Base-by-base conservation (phyloP, 495 filamentous ascomycete genomes). In the Patellaria atrata region DNA sequence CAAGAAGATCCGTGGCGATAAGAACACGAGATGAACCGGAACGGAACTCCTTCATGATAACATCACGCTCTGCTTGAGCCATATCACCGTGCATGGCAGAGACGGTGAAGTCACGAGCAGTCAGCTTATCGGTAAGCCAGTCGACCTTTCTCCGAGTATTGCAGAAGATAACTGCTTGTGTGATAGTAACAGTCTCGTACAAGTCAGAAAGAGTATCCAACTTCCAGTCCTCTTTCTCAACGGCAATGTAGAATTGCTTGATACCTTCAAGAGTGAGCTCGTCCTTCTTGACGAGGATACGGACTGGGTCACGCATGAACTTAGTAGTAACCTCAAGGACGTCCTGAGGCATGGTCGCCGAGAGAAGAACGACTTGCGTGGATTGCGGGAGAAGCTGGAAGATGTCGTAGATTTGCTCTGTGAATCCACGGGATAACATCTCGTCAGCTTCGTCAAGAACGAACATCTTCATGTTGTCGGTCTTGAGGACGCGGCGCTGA, bases 161-260 rank as follows among this genome's bases (percentile, higher is more conserved):
- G 71, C 89, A 97, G 79, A 97, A 97, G 65, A 97, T 97, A 58
- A 97, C 89, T 41, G 89, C 89, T 61, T 97, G 89, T 38, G 89
- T 97, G 58, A 97, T 97, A 47, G 89, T 97, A 55, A 97, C 79
- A 21, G 89, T 97, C 61, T 97, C 89, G 71, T 97, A 97, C 38
- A 97, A 66, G 62, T 97, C 89, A 54, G 82, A 96, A 20, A 97
- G 83, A 28, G 89, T 97, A 62, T 97, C 89, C 44, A 97, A 78
- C 67, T 97, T 97, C 91, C 91, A 97, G 53, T 96, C 89, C 59
- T 97, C 89, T 73, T 97, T 96, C 70, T 97, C 89, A 33, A 97
- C 89, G 40, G 89, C 89, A 60, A 97, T 97, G 70, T 92, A 97
- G 73, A 92, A 97, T 56, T 97, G 89, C 74, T 97, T 97, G 56